Percentiles rank a stretch among this genome's conserved stretches.
Conservation (phyloP, 108 stramenopile species). For the Nitzschia sp. region DNA sequence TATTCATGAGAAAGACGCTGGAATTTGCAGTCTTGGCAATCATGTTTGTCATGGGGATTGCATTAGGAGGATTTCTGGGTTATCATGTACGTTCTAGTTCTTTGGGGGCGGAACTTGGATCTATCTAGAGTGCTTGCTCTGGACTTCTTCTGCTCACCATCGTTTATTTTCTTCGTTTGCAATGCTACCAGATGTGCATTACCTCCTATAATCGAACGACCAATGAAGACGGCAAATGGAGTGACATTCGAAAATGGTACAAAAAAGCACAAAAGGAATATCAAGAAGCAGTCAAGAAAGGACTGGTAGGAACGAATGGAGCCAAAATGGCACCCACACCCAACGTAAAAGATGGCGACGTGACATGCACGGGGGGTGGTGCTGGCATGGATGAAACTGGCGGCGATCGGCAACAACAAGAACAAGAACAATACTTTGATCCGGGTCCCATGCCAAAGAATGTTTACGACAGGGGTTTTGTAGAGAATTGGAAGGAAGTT, state of each 20-base stretch:
- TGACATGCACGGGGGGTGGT: slow-evolving; percentile 56
- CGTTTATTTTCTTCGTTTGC: background rate
- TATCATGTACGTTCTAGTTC: slow-evolving; percentile 63
- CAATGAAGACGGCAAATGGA: slow-evolving; percentile 89
- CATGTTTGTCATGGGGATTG: slow-evolving; percentile 66
- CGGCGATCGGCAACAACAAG: background rate
- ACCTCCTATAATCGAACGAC: slow-evolving; percentile 74
- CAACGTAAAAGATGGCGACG: slow-evolving; percentile 50
- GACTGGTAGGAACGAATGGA: slow-evolving; percentile 16
- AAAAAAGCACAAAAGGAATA: slow-evolving; percentile 55
- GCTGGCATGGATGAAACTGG: background rate
- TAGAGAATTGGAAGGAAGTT: slow-evolving; percentile 78
- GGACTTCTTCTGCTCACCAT: background rate
- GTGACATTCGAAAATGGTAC: slow-evolving; percentile 66
- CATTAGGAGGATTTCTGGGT: slow-evolving; percentile 54
- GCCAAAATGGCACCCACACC: background rate
- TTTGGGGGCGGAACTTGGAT: no score
- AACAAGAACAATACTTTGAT: slow-evolving; percentile 37
- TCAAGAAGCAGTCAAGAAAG: slow-evolving; percentile 58
- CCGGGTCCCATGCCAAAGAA: slow-evolving; percentile 82
- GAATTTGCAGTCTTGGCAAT: slow-evolving; percentile 40
- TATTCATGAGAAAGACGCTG: slow-evolving; percentile 48
- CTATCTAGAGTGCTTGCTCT: background rate
- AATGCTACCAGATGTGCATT: slow-evolving; percentile 45
- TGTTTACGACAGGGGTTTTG: slow-evolving; percentile 66